phyloP scores from a whole-genome alignment of 2,329 filamentous ascomycete species.

The Colletotrichum musicola region DNA sequence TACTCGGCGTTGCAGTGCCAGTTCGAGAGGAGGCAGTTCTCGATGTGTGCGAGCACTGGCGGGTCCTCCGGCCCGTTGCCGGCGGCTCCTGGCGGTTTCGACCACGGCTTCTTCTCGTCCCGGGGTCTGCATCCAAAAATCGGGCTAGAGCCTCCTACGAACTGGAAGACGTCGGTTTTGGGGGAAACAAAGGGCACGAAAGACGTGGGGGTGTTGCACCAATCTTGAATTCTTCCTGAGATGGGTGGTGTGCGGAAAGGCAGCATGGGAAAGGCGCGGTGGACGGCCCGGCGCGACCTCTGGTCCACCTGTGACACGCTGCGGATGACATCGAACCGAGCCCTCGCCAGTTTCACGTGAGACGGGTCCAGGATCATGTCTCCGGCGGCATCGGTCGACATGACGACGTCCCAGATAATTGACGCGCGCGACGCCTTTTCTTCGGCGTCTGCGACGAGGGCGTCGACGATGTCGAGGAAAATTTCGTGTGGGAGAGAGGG shows the following conservation, averaged over 20 bases:
- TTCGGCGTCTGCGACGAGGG: not conserved
- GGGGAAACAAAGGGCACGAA: too few species aligned
- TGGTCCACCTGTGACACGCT: not conserved
- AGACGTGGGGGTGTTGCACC: not conserved
- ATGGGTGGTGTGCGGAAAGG: not conserved
- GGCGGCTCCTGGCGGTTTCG: too few species aligned
- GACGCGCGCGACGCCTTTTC: not conserved
- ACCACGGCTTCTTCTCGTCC: too few species aligned
- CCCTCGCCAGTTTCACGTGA: not conserved
- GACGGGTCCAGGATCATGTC: not conserved
- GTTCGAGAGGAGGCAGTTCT: too few species aligned
- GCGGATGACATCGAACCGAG: not conserved
- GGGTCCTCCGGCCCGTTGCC: too few species aligned
- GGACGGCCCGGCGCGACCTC: not conserved
- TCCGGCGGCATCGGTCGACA: not conserved
- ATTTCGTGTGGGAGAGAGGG: not conserved
- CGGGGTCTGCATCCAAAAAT: too few species aligned
- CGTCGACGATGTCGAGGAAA: not conserved
- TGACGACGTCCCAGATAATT: not conserved
- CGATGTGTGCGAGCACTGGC: too few species aligned
- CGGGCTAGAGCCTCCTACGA: too few species aligned
- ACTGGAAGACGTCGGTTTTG: too few species aligned
- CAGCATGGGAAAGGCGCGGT: not conserved
- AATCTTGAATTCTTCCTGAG: not conserved
- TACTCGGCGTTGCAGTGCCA: not conserved